Conservation (phyloP, 2,329 filamentous ascomycete genomes). For the Pseudogymnoascus sp. region DNA sequence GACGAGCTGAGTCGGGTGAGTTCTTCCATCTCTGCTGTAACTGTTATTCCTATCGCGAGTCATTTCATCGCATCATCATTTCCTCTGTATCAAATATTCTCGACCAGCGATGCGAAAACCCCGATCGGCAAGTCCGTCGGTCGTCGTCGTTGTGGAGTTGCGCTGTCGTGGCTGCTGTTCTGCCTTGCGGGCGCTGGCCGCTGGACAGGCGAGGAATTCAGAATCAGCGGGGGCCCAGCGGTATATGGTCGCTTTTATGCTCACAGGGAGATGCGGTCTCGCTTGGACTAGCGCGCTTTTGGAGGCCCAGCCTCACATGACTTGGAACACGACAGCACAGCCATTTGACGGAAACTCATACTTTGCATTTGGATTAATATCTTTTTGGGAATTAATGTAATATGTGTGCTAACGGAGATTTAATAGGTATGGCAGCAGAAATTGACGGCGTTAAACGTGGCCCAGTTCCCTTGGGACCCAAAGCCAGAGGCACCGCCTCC, state of each 20-base stretch:
- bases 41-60: background rate
- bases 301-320: background rate
- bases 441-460: constrained; percentile 74
- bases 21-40: constrained; percentile 17
- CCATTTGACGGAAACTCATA: background rate
- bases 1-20: constrained; percentile 83
- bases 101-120: background rate
- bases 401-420: constrained; percentile 20
- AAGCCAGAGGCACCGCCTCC: constrained; percentile 54
- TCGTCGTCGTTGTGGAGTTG: background rate
- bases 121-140: background rate
- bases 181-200: constrained; percentile 33
- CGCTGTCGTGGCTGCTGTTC: constrained; percentile 18
- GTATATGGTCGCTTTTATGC: constrained; percentile 52
- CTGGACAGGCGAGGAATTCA: constrained; percentile 24
- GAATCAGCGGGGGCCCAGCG: constrained; percentile 37
- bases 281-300: constrained; percentile 6
- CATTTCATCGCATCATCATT: background rate
- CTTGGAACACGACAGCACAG: background rate
- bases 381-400: constrained; percentile 9
- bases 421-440: constrained; percentile 87
- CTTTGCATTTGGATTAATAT: background rate
- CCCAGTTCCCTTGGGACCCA: constrained; percentile 92
- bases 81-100: background rate
- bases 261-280: constrained; percentile 14